Evolutionary conservation across 139 green algal species (phyloP).

Genomic region (Tetradesmus lagerheimii): DNA sequence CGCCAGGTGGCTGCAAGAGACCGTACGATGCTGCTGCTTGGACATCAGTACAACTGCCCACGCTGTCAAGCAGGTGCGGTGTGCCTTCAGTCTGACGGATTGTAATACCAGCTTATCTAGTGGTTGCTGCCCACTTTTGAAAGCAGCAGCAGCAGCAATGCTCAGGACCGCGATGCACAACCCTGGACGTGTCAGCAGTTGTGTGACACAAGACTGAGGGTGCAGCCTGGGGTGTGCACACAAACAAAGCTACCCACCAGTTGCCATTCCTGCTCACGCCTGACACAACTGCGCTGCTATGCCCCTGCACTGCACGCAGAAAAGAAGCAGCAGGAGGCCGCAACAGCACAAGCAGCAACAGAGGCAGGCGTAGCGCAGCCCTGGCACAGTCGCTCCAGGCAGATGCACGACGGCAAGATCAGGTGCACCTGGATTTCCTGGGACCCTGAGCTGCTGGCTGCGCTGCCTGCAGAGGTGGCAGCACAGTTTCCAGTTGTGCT

Average conservation of each 20-base stretch:
- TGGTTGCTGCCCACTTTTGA: not conserved
- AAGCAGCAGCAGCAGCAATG: not conserved
- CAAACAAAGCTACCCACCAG: no score
- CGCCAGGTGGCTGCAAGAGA: not conserved
- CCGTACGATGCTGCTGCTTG: not conserved
- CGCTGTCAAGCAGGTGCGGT: not conserved
- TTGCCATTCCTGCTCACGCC: not conserved
- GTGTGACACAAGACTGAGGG: no score
- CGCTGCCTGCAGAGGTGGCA: conserved; percentile 5
- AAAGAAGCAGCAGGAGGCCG: not conserved
- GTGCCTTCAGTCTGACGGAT: not conserved
- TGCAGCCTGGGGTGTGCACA: no score
- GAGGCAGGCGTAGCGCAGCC: not conserved
- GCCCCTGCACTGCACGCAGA: not conserved
- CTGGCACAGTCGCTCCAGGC: not conserved
- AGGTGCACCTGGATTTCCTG: not conserved
- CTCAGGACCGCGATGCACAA: no score
- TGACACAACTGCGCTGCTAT: not conserved
- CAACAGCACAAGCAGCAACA: not conserved
- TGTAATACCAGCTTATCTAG: not conserved
- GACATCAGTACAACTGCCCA: not conserved
- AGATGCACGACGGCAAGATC: not conserved
- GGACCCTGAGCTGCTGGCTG: not conserved
- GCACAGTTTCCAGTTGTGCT: not conserved
- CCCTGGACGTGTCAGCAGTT: not conserved